Base-by-base conservation (phyloP, 768 basidiomycete genomes). In the Mrakia blollopis region DNA sequence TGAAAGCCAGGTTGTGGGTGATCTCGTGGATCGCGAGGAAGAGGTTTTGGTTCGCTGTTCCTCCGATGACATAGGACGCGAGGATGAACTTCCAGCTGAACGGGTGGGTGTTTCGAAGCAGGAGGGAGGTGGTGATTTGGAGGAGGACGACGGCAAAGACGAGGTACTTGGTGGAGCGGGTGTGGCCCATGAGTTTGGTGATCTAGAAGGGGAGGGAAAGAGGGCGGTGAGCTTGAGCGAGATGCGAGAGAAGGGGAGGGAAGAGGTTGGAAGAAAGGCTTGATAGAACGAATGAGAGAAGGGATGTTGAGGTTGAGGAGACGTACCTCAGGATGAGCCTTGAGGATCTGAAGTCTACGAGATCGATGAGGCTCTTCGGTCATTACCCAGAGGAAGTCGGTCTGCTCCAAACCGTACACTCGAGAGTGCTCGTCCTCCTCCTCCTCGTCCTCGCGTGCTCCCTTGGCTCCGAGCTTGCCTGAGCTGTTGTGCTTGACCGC, bases 11-110 rank as follows among this genome's bases (percentile, higher is more conserved):
- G 83, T 98, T 98, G 83, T 99, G 97, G 2, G 95, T 97, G 78
- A 99, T 97, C 82, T 99, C 97, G 82, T 99, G 97, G 73, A 99
- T 97, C 61, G 97, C 94, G 68, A 99, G 88, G 85, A 99, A 99
- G 54, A 96, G 87, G 83, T 98, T 99, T 83, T 99, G 97, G 84
- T 98, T 99, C 11, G 91, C 91, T 0, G 96, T 98, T 4, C 94
- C 97, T 2, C 97, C 97, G 69, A 98, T 87, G 21, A 85, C 86
- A 82, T 98, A 98, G 0, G 96, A 93, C 18, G 86, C 86, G 76
- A 90, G 79, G 75, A 98, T 81, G 84, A 97, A 98, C 68, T 86
- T 80, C 30, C 87, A 87, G 3, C 92, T 93, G 69, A 90, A 83
- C 0, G 92, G 89, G 39, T 88, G 87, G 5, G 88, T 89, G 81